phyloP scores from a whole-genome alignment of 805 yeast species.

The Yamadazyma akitaensis region DNA sequence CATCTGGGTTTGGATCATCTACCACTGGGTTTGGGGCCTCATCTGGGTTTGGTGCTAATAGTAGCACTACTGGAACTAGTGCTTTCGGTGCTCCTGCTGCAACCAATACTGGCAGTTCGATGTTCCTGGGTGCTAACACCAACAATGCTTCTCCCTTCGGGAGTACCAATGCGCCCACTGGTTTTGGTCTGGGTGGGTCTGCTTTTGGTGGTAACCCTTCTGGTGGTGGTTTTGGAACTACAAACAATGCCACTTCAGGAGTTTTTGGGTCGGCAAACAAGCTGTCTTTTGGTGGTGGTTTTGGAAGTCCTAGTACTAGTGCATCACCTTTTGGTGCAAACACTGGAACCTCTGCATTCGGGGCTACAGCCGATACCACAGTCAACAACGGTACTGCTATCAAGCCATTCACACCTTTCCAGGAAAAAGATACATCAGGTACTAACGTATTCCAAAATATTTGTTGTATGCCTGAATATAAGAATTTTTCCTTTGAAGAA shows the following conservation, averaged over 20 bases:
- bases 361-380: constrained; percentile 31
- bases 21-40: constrained; percentile 10
- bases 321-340: constrained; percentile 20
- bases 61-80: background rate
- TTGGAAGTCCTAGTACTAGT: constrained; percentile 15
- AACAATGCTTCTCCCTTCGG: constrained; percentile 21
- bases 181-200: constrained; percentile 16
- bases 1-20: constrained; percentile 6
- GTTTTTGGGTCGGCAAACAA: constrained; percentile 14
- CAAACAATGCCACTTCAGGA: constrained; percentile 3
- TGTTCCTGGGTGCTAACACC: constrained; percentile 18
- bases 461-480: constrained; percentile 87
- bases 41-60: constrained; percentile 23
- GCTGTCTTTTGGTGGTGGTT: constrained; percentile 18
- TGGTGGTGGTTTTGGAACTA: constrained; percentile 8
- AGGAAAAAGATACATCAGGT: constrained; percentile 67
- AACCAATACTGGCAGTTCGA: constrained; percentile 5
- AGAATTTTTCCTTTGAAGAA: constrained; percentile 79
- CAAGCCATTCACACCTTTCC: constrained; percentile 64
- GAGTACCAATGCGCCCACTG: constrained; percentile 5
- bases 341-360: constrained; percentile 18
- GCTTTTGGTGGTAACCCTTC: constrained; percentile 23
- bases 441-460: constrained; percentile 66
- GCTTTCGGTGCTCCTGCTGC: constrained; percentile 7
- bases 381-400: constrained; percentile 65